Evolutionary conservation across 805 yeast species (phyloP).

Genomic region (Starmerella etchellsii): DNA sequence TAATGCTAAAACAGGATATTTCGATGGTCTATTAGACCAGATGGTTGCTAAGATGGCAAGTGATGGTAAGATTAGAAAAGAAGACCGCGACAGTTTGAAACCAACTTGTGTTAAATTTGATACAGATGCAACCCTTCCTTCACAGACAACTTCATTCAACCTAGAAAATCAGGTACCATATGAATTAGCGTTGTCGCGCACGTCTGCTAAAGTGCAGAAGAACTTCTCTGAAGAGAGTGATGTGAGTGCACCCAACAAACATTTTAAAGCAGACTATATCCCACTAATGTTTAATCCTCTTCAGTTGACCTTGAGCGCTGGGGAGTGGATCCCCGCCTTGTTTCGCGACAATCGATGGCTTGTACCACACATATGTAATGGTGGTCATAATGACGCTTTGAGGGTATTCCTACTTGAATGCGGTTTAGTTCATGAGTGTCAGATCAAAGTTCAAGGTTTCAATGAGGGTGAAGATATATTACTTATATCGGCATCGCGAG

Average conservation of each 20-base stretch:
- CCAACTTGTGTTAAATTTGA: slow-evolving; percentile 2
- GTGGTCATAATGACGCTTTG: slow-evolving; percentile 9
- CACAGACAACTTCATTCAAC: background rate
- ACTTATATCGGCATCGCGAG: slow-evolving; percentile 4
- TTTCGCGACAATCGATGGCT: slow-evolving; percentile 6
- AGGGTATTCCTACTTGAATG: slow-evolving; percentile 5
- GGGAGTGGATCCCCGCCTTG: slow-evolving; percentile 6
- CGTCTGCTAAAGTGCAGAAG: too few species aligned
- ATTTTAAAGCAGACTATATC: background rate
- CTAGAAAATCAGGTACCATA: background rate
- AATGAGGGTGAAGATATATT: slow-evolving; percentile 4
- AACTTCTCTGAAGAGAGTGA: too few species aligned
- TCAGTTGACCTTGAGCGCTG: slow-evolving; percentile 9
- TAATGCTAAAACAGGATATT: background rate
- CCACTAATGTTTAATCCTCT: slow-evolving; percentile 8
- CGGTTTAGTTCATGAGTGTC: slow-evolving; percentile 3
- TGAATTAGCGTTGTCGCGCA: background rate
- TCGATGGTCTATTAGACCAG: slow-evolving; percentile 4
- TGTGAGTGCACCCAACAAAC: too few species aligned
- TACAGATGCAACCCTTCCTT: slow-evolving; percentile 2
- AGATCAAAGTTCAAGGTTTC: slow-evolving; percentile 1
- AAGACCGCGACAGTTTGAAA: background rate
- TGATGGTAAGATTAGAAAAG: background rate
- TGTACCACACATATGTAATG: slow-evolving; percentile 9
- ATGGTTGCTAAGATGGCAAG: background rate